Evolutionary conservation across 805 yeast species (phyloP), one percentile per base, ranked within the genome.

Genomic region (Wickerhamiella kurtzmanii): DNA sequence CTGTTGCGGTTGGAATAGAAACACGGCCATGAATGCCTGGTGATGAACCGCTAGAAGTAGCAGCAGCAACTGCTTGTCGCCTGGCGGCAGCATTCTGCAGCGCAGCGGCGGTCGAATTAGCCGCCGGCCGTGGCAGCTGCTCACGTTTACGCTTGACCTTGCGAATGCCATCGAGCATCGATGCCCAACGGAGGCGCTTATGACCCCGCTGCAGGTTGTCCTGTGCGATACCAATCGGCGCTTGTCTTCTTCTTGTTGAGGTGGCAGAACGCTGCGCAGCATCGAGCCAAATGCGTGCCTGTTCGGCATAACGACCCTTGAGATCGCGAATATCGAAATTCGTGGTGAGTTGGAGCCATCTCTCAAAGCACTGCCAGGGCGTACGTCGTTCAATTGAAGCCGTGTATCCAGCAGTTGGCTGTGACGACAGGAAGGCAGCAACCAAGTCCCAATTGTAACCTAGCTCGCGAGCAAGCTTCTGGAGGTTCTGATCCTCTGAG

Each of bases 361-460:
- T 70, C 64, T 92, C 98, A 67, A 92, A 92, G 62, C 97, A 89
- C 62, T 89, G 97, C 98, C 98, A 92, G 0, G 98, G 94, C 0
- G 97, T 92, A 58, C 98, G 74, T 58, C 96, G 75, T 63, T 92
- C 97, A 48, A 87, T 85, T 58, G 85, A 87, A 0, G 97, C 82
- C 36, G 79, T 75, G 61, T 85, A 87, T 13, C 80, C 75, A 53
- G 77, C 71, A 0, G 85, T 75, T 2, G 86, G 75, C 44, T 73
- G 70, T 2, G 80, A 73, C 41, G 82, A 73, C 61, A 92, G 67
- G 59, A 82, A 84, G 4, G 88, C 82, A 2, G 96, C 78, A 19
- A 92, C 85, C 44, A 88, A 73, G 50, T 80, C 87, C 98, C 98
- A 92, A 60, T 92, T 92, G 67, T 85, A 87, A 6, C 84, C 77